A percentile compares a stretch with the other conserved stretches of the same genome.
Evolutionary conservation across 176 grass and related monocot genomes (phyloP).

Genomic region (Phragmites australis): DNA sequence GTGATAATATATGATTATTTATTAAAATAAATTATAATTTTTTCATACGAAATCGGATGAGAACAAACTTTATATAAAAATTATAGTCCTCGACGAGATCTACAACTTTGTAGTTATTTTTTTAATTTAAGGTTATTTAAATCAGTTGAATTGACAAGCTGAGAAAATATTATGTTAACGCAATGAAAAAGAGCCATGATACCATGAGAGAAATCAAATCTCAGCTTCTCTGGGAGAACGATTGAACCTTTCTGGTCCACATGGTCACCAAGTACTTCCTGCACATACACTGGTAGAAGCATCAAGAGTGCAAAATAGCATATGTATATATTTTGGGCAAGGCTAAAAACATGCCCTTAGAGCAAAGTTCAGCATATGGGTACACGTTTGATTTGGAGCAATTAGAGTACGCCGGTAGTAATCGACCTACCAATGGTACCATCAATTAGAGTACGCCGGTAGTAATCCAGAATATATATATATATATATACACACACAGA

Average conservation of each 20-base stretch:
- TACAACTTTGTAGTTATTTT: too few relatives aligned
- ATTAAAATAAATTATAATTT: too few relatives aligned
- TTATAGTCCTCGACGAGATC: too few relatives aligned
- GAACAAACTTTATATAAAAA: too few relatives aligned
- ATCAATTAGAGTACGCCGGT: too few relatives aligned
- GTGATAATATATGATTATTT: too few relatives aligned
- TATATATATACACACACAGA: too few relatives aligned
- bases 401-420: slow-evolving; percentile 68
- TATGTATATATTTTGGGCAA: slow-evolving; percentile 10
- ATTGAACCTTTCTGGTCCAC: slow-evolving; percentile 99
- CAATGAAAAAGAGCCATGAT: slow-evolving; percentile 30
- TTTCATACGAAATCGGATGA: too few relatives aligned
- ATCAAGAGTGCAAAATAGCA: not conserved
- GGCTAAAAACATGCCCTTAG: slow-evolving; percentile 62
- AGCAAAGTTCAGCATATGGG: slow-evolving; percentile 98
- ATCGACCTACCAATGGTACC: slow-evolving; percentile 73
- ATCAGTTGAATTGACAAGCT: not conserved
- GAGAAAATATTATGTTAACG: not conserved
- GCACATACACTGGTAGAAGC: slow-evolving; percentile 14
- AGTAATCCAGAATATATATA: too few relatives aligned
- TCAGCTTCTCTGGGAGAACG: slow-evolving; percentile 93
- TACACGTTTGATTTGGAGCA: slow-evolving; percentile 98
- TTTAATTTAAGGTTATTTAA: too few relatives aligned
- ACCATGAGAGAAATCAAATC: slow-evolving; percentile 99
- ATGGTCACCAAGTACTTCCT: slow-evolving; percentile 99